Base-by-base conservation (phyloP, 495 filamentous ascomycete genomes). In the Lichenothelia convexa region DNA sequence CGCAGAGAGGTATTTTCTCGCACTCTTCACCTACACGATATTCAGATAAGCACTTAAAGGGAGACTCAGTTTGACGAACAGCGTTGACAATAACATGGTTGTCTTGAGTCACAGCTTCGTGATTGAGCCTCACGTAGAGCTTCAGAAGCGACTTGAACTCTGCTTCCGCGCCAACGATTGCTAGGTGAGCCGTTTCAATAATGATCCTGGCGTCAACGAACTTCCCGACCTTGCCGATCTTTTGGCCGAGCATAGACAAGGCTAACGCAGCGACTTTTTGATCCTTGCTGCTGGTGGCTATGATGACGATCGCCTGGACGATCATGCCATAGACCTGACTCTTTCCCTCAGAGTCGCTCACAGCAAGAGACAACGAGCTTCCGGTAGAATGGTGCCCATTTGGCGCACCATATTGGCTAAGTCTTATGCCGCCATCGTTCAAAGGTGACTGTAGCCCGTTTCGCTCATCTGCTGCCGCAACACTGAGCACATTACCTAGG, bases 201-300 rank as follows among this genome's bases (percentile, higher is more conserved):
- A 95, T 74, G 32, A 95, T 87, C 36, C 73, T 73, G 9, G 76
- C 68, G 60, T 94, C 85, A 5, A 93, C 73, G 1, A 66, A 53
- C 40, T 67, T 58, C 48, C 68, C 86, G 24, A 93, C 64, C 48
- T 85, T 87, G 6, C 77, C 75, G 43, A 94, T 71, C 52, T 95
- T 91, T 47, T 95, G 89, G 5, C 93, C 58, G 13, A 97, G 68
- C 79, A 95, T 94, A 3, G 84, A 87, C 47, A 92, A 79, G n/a
- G 84, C 84, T 36, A 97, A 64, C 9, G 87, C 91, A 17, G 76
- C 87, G 31, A 95, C 89, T 56, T 93, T 92, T 23, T 82, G 73
- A 43, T 97, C 86, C 30, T 76, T 68, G 52, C 76, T 84, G 37
- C 65, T 70, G 22, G 63, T 75, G 1, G 91, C 83, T 47, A 95